Evolutionary conservation across 805 yeast species (phyloP).

Genomic region (Candida ortonii): DNA sequence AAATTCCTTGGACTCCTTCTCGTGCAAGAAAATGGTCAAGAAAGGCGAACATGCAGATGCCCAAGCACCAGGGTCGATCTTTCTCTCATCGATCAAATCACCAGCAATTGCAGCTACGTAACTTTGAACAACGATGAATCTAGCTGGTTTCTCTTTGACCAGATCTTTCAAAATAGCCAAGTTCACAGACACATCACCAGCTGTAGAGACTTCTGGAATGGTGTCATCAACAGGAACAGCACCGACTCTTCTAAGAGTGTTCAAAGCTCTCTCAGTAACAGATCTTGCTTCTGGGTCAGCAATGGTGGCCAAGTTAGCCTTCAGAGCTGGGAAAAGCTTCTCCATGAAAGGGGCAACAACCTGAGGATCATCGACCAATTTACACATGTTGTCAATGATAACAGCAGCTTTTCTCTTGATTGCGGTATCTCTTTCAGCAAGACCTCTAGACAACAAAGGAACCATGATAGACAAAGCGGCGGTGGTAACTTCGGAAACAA

Average conservation of each 20-base stretch:
- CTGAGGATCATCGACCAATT: conserved; percentile 99
- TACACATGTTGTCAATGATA: conserved; percentile 99
- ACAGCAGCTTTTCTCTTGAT: conserved; percentile 99
- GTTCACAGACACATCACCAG: conserved; percentile 94
- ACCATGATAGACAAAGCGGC: conserved; percentile 99
- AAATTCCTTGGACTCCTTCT: conserved; percentile 82
- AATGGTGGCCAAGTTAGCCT: conserved; percentile 89
- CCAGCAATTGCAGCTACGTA: conserved; percentile 97
- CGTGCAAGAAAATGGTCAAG: conserved; percentile 94
- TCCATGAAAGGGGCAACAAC: conserved; percentile 99
- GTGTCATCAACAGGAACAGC: conserved; percentile 84
- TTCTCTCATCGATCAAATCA: conserved; percentile 98
- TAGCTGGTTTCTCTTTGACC: conserved; percentile 63
- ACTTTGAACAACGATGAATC: conserved; percentile 74
- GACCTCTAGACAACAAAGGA: conserved; percentile 98
- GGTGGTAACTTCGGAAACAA: conserved; percentile 98
- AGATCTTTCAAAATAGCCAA: conserved; percentile 74
- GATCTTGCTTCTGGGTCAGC: conserved; percentile 99
- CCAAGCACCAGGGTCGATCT: conserved; percentile 92
- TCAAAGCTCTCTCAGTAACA: conserved; percentile 94
- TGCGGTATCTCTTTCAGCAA: conserved; percentile 98
- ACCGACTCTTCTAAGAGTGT: conserved; percentile 98
- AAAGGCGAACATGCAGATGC: conserved; percentile 83
- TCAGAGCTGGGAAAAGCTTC: conserved; percentile 93
- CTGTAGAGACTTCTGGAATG: conserved; percentile 96